Base-by-base conservation (phyloP, 2,329 filamentous ascomycete species). In the Phialophora chinensis region DNA sequence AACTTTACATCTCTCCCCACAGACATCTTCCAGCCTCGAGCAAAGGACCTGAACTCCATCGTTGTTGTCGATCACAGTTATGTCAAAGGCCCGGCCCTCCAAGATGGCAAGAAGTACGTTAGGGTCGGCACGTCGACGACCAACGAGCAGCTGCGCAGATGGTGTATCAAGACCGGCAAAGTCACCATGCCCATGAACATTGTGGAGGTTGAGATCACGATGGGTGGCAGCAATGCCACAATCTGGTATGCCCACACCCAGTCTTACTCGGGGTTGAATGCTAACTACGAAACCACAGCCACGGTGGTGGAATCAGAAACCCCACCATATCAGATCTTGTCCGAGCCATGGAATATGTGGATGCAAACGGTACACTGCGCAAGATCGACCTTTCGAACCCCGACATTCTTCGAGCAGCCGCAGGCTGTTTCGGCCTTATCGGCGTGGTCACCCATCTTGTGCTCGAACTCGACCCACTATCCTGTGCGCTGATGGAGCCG, bases 361-460 rank as follows among this genome's bases (percentile, higher is more conserved):
- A 84, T 65, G 78, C 74, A 57, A 79, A 84, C 64, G 82, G 82
- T 4, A 49, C 20, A 5, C 62, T 68, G 29, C 52, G 63, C 38
- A 74, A 75, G 5, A 72, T 78, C 53, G 81, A 78, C 49, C 73
- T 72, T 6, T 77, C 83, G 27, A 76, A 77, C 55, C 76, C 82
- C 12, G 75, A 76, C 10, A 69, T 72, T 1, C 75, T 84, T 52
- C 74, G 74, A 59, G 81, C 81, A 6, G 82, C 81, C 1, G 79
- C 80, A 10, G 79, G 79, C 2, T 79, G 77, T 62, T 83, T 84
- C 55, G 82, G 81, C 1, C 75, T 84, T 2, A 76, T 84, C 20
- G 82, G 82, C 3, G 76, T 84, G 17, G 77, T 84, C 14, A 84
- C 82, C 0, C 81, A 84, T 69, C 75, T 84, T 53, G 83, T 82